Percentiles rank a stretch among this genome's conserved stretches.
phyloP scores from a whole-genome alignment of 164 flowering plant species.

The Hamamelis virginiana region DNA sequence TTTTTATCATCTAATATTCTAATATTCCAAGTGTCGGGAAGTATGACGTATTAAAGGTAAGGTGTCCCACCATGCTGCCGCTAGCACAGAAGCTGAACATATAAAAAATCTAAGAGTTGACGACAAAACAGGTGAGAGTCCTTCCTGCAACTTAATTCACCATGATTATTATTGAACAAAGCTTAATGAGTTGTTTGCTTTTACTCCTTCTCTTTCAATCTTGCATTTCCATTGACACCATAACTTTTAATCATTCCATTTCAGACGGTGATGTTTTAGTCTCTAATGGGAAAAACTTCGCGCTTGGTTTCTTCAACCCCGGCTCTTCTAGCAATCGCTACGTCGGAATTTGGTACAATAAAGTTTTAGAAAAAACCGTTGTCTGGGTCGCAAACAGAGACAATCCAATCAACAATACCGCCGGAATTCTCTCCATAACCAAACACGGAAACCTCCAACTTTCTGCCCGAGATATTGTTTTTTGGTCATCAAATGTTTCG shows the following conservation, averaged over 20 bases:
- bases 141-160: too few species aligned
- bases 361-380: constrained; percentile 17
- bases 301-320: constrained; percentile 50
- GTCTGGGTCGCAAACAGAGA: constrained; percentile 67
- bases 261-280: constrained; percentile 25
- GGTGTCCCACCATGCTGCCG: too few species aligned
- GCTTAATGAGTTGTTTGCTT: neutral
- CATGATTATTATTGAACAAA: too few species aligned
- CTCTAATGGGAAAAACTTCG: constrained; percentile 28
- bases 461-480: neutral
- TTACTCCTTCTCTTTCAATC: neutral
- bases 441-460: constrained; percentile 25
- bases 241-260: constrained; percentile 15
- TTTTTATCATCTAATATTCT: too few species aligned
- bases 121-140: too few species aligned
- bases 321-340: constrained; percentile 28
- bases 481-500: constrained; percentile 36
- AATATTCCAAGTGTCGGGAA: too few species aligned
- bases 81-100: too few species aligned
- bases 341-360: constrained; percentile 48
- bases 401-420: constrained; percentile 33
- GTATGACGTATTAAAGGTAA: too few species aligned
- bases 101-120: too few species aligned
- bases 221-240: constrained; percentile 10
- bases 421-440: constrained; percentile 32